Evolutionary conservation across 2,329 filamentous ascomycete species (phyloP).

Genomic region (Pyrenochaeta sp.): DNA sequence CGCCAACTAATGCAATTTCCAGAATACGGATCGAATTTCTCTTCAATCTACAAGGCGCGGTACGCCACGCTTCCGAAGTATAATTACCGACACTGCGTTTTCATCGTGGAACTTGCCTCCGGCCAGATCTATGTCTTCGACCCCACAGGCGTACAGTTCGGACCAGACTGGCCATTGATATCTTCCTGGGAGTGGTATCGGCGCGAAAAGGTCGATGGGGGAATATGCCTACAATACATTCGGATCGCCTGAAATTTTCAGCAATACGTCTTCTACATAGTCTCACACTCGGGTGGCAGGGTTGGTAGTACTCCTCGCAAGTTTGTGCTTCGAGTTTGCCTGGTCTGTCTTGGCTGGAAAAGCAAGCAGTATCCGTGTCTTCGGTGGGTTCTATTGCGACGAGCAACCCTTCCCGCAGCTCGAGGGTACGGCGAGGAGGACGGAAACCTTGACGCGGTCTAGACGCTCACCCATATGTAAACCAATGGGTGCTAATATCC

Average conservation of each 20-base stretch:
- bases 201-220: neutral
- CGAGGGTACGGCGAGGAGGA: neutral
- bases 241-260: neutral
- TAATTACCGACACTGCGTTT: conserved; percentile 8
- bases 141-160: conserved; percentile 27
- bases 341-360: neutral
- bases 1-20: neutral
- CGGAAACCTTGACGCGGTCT: conserved; percentile 1
- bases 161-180: conserved; percentile 21
- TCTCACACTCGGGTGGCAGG: neutral
- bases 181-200: neutral
- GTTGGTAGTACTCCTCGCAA: neutral
- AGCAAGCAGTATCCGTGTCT: neutral
- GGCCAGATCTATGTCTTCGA: conserved; percentile 17
- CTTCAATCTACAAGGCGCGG: neutral
- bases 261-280: neutral
- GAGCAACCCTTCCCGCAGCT: neutral
- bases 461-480: neutral
- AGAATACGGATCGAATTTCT: neutral
- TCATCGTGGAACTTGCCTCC: conserved; percentile 1
- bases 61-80: neutral
- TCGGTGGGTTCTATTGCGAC: neutral
- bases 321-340: neutral
- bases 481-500: neutral
- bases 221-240: too few species aligned